These are phyloP conservation scores for Phytophthora aleatoria DNA, from an alignment of 352 stramenopile species.

Conservation along the genomic window DNA sequence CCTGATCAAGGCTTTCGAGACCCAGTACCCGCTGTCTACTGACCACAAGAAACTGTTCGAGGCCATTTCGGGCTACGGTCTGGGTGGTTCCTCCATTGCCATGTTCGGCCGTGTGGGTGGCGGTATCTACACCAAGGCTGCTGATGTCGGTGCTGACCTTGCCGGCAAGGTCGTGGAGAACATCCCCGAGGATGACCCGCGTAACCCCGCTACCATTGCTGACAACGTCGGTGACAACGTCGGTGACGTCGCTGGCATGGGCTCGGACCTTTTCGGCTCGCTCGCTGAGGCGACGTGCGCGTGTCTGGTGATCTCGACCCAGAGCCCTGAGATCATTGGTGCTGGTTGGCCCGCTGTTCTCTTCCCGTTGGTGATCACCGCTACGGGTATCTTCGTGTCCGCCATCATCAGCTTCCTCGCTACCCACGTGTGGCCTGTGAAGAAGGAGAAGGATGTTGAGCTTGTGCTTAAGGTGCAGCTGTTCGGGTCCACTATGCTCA, in stretches of 20 bases:
- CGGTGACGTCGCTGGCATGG: conserved; percentile 99
- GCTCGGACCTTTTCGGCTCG: conserved; percentile 99
- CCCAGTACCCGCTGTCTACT: conserved; percentile 88
- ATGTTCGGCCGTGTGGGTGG: conserved; percentile 99
- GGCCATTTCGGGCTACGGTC: conserved; percentile 96
- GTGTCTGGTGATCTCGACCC: conserved; percentile 96
- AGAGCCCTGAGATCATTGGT: conserved; percentile 89
- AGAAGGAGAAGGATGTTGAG: conserved; percentile 96
- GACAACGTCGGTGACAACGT: conserved; percentile 99
- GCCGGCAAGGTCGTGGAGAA: conserved; percentile 99
- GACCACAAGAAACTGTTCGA: conserved; percentile 94
- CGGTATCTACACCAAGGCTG: conserved; percentile 99
- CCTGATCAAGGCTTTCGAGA: conserved; percentile 94
- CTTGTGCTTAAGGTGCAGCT: conserved; percentile 98
- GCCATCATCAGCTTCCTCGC: conserved; percentile 97
- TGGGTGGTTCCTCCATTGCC: conserved; percentile 98
- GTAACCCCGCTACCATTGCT: conserved; percentile 99
- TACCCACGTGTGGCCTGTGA: conserved; percentile 96
- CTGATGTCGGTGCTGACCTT: conserved; percentile 99
- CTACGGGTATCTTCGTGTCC: conserved; percentile 97
- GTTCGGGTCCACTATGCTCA: conserved; percentile 96
- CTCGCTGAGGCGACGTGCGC: conserved; percentile 99
- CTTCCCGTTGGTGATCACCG: conserved; percentile 97
- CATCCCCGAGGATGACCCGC: conserved; percentile 99
- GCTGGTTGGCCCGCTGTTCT: conserved; percentile 95